phyloP scores from a whole-genome alignment of 106 monocot genomes.

The Acorus gramineus region DNA sequence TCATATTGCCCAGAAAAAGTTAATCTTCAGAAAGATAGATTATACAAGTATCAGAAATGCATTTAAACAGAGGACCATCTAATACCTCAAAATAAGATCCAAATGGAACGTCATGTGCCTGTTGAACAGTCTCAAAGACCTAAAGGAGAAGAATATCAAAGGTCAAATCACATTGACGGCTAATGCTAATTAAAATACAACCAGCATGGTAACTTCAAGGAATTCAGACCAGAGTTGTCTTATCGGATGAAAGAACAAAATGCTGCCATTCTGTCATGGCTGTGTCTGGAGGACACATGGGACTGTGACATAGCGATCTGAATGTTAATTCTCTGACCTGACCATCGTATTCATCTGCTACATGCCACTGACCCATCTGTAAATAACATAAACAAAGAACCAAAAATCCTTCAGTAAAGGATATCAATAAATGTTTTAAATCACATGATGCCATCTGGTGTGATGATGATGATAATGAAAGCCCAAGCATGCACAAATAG shows the following conservation, averaged over 20 bases:
- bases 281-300: conserved; percentile 97
- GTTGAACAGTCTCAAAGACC: conserved; percentile 93
- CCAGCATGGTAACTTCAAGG: not conserved
- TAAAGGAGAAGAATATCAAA: conserved; percentile 27
- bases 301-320: conserved; percentile 87
- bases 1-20: too few species aligned
- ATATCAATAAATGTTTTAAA: too few species aligned
- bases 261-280: conserved; percentile 99
- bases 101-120: conserved; percentile 96
- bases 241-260: conserved; percentile 72
- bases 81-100: conserved; percentile 95
- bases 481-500: too few species aligned
- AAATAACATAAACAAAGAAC: conserved; percentile 7
- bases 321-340: conserved; percentile 91
- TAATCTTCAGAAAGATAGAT: too few species aligned
- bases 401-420: too few species aligned
- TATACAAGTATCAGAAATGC: too few species aligned
- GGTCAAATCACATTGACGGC: not conserved
- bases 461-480: too few species aligned
- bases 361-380: conserved; percentile 94
- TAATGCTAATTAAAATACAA: not conserved
- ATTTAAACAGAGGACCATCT: not conserved
- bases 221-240: conserved; percentile 44
- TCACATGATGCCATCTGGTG: too few species aligned
- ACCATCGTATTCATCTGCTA: conserved; percentile 87